These are phyloP conservation scores for Roridomyces roridus DNA, from an alignment of 768 basidiomycete genomes.

Conservation along the genomic window DNA sequence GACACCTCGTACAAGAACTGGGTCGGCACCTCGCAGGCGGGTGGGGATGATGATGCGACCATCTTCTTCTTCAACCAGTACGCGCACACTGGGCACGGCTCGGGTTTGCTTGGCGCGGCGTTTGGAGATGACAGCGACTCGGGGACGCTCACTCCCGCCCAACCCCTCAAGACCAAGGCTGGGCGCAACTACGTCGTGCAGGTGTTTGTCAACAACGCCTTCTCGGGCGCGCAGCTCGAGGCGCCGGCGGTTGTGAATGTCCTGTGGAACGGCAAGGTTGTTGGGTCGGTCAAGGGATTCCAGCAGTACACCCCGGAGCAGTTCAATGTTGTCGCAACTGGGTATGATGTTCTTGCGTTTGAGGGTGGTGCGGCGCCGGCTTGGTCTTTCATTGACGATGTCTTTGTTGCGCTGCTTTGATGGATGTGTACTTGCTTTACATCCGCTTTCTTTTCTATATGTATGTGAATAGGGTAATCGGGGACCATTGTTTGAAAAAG, in stretches of 20 bases:
- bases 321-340: conserved; percentile 39
- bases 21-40: conserved; percentile 42
- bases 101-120: no score
- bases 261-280: conserved; percentile 47
- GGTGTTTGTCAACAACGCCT: conserved; percentile 49
- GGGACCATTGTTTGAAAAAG: no score
- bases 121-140: conserved; percentile 41
- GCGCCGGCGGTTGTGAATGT: conserved; percentile 44
- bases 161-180: conserved; percentile 38
- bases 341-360: conserved; percentile 45
- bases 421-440: no score
- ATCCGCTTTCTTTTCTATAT: no score
- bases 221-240: conserved; percentile 40
- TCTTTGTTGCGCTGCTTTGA: no score
- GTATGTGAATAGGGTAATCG: conserved; percentile 3
- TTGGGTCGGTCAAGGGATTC: conserved; percentile 42
- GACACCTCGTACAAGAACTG: conserved; percentile 41
- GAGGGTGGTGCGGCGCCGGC: conserved; percentile 53
- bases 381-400: conserved; percentile 56
- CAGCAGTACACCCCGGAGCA: no score
- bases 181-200: conserved; percentile 46
- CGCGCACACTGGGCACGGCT: conserved; percentile 45
- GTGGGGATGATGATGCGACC: conserved; percentile 47
- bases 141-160: conserved; percentile 43
- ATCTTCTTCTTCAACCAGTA: conserved; percentile 49